Evolutionary conservation across 164 flowering plant species (phyloP).

Genomic region (Paratinospora sagittata): DNA sequence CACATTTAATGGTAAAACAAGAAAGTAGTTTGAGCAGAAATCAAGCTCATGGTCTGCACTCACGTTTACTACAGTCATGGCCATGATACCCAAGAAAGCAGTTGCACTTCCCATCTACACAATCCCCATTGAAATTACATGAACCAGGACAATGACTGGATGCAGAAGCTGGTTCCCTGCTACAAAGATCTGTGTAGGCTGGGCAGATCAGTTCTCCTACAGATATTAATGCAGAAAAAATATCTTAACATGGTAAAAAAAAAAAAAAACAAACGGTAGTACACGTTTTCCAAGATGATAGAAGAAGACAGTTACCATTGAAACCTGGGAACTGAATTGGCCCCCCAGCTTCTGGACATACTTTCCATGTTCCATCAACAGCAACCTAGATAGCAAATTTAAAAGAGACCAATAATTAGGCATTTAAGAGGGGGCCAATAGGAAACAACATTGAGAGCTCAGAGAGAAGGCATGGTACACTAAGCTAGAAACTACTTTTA

Average conservation of each 20-base stretch:
- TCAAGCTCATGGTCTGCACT: conserved; percentile 24
- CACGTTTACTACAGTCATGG: conserved; percentile 79
- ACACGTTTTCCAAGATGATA: background rate
- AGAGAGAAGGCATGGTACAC: background rate
- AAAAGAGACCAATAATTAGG: background rate
- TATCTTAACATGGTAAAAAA: background rate
- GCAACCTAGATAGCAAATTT: conserved; percentile 54
- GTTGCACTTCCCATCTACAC: conserved; percentile 69
- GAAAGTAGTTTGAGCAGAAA: background rate
- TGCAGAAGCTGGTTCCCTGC: conserved; percentile 27
- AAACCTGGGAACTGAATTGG: conserved; percentile 78
- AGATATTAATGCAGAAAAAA: background rate
- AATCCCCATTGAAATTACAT: conserved; percentile 85
- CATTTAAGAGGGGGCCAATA: background rate
- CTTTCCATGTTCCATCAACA: conserved; percentile 95
- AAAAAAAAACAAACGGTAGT: background rate
- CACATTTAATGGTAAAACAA: background rate
- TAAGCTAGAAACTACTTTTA: too few relatives aligned
- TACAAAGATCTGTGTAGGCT: conserved; percentile 83
- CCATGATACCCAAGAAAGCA: conserved; percentile 95
- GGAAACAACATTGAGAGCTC: background rate
- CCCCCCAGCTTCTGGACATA: conserved; percentile 84
- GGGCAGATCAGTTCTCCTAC: conserved; percentile 88
- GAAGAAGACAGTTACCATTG: conserved; percentile 48
- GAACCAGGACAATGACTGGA: conserved; percentile 69